Evolutionary conservation across 768 basidiomycete species (phyloP), one percentile per base, ranked within the genome.

Genomic region (Termitomyces bulborhizus): DNA sequence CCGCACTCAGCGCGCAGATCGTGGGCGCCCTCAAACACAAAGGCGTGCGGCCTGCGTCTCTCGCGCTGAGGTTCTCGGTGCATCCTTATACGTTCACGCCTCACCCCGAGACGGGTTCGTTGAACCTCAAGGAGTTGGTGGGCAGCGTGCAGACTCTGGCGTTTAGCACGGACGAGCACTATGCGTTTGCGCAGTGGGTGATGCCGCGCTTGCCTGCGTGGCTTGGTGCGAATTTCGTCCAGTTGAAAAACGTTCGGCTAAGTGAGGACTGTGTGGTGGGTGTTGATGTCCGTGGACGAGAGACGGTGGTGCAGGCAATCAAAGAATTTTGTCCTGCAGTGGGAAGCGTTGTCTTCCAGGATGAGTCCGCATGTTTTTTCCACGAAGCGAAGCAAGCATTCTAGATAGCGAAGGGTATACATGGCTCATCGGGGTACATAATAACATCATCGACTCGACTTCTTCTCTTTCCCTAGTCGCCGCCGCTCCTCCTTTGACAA

Each of bases 101-200:
- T 21, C 21, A 21, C 21, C 21, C 21, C 1, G 34, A n/a, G 29
- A 18, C 31, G 15, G 21, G 21, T 21, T 21, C 21, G 21, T 21
- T 21, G 21, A 21, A 21, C 21, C 1, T 21, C 1, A 12, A 13
- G 9, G 37, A 36, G 18, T 6, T 37, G n/a, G 51, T 57, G 41
- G 45, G 45, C 36, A 47, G 36, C 27, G 53, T 62, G 31, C 42
- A 55, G 32, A 48, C 34, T 3, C 21, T 66, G 27, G 36, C 43
- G 34, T 61, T 65, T 44, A 53, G 57, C 50, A 57, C 65, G 1
- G 65, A 66, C 39, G 62, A 60, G 3, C 41, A 43, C 40, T 65
- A 63, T 51, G 54, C 57, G 29, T 66, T 66, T 48, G 58, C 32
- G 16, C 56, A 50, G 41, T 63, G 65, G 65, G 61, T 61, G 12